These are phyloP conservation scores for Microstroma glucosiphilum DNA, from an alignment of 1,284 basidiomycete genomes.

Conservation along the genomic window DNA sequence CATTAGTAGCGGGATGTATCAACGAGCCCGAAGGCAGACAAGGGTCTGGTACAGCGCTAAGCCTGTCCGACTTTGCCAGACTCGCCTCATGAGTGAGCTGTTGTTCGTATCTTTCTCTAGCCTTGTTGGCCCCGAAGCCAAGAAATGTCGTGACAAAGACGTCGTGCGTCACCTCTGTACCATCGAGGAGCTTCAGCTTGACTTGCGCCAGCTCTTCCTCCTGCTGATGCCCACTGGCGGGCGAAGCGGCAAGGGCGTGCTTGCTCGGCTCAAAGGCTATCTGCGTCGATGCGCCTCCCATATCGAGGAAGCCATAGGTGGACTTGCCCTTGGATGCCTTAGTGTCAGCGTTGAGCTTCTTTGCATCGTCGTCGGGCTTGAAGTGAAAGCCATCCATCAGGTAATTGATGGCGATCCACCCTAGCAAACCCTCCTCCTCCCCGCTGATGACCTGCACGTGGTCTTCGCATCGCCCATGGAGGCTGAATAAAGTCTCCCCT, in stretches of 20 bases:
- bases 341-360: not conserved
- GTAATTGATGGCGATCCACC: conserved; percentile 97
- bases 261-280: conserved; percentile 84
- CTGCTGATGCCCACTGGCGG: not conserved
- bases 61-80: too few relatives aligned
- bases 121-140: conserved; percentile 95
- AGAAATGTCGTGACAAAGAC: conserved; percentile 98
- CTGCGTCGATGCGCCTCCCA: conserved; percentile 97
- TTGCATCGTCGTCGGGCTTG: conserved; percentile 6
- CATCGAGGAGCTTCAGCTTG: conserved; percentile 71
- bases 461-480: conserved; percentile 62
- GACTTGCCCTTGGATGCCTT: conserved; percentile 56
- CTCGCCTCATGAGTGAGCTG: conserved; percentile 59
- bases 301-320: conserved; percentile 96
- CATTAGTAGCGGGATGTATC: conserved; percentile 52
- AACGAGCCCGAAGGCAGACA: conserved; percentile 76
- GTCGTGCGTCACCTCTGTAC: conserved; percentile 77
- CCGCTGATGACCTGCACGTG: conserved; percentile 92
- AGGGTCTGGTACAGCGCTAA: conserved; percentile 60
- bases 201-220: conserved; percentile 59
- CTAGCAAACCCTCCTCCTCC: conserved; percentile 95
- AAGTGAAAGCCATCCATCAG: conserved; percentile 92
- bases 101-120: conserved; percentile 79
- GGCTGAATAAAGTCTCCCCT: conserved; percentile 70
- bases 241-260: conserved; percentile 56